phyloP scores from a whole-genome alignment of 1,139 yeast species.

The Blastobotrys proliferans region DNA sequence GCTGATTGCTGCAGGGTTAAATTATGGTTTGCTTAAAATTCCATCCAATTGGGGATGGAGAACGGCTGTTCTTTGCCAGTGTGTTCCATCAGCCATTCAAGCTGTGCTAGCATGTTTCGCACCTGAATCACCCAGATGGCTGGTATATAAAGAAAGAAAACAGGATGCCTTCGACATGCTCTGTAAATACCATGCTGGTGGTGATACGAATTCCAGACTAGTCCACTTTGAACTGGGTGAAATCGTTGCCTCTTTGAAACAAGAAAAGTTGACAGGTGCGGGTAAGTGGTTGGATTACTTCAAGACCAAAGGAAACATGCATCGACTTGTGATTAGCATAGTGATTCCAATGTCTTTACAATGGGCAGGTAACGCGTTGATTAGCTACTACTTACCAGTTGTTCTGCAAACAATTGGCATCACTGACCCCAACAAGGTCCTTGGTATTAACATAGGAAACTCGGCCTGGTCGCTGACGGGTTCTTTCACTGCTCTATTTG shows the following conservation, averaged over 20 bases:
- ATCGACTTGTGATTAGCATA: slow-evolving; percentile 38
- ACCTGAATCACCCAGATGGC: slow-evolving; percentile 66
- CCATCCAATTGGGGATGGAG: slow-evolving; percentile 40
- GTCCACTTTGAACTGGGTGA: slow-evolving; percentile 24
- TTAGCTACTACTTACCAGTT: slow-evolving; percentile 20
- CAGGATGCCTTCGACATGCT: slow-evolving; percentile 6
- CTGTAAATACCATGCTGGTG: slow-evolving; percentile 10
- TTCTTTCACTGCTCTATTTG: background rate
- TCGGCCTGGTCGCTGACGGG: background rate
- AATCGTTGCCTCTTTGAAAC: slow-evolving; percentile 20
- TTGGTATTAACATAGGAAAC: slow-evolving; percentile 22
- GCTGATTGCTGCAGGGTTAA: slow-evolving; percentile 51
- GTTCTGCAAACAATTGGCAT: slow-evolving; percentile 22
- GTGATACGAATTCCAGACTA: slow-evolving; percentile 14
- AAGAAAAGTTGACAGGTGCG: slow-evolving; percentile 13
- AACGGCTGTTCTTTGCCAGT: slow-evolving; percentile 42
- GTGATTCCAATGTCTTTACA: slow-evolving; percentile 23
- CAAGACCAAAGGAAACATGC: slow-evolving; percentile 35
- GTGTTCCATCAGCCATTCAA: slow-evolving; percentile 13
- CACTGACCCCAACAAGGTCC: slow-evolving; percentile 33
- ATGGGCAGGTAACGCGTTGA: slow-evolving; percentile 22
- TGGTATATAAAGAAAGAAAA: slow-evolving; percentile 2
- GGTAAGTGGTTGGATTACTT: slow-evolving; percentile 34
- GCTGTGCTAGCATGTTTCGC: slow-evolving; percentile 35
- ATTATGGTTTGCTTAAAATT: slow-evolving; percentile 42